phyloP scores from a whole-genome alignment of 139 green algal genomes.

The Tetradesmus lagerheimii region DNA sequence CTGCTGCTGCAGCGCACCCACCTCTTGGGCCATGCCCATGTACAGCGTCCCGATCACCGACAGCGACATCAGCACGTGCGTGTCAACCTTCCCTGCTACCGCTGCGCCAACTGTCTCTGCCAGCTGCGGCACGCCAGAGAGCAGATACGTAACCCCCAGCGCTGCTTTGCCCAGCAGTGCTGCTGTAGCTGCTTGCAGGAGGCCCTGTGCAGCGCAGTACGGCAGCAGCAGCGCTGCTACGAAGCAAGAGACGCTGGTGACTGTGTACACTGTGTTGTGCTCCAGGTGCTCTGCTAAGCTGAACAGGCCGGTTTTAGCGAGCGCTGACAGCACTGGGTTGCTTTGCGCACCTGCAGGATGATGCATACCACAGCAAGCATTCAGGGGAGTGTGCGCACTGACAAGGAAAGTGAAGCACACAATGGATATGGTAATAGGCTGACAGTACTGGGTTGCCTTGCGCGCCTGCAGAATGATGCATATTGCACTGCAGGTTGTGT shows the following conservation, averaged over 20 bases:
- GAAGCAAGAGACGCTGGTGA: slow-evolving; percentile 55
- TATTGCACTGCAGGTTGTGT: too few species aligned
- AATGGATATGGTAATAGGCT: slow-evolving; percentile 49
- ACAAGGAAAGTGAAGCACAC: too few species aligned
- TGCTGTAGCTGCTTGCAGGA: slow-evolving; percentile 41
- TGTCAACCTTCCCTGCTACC: slow-evolving; percentile 72
- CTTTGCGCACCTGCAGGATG: background rate
- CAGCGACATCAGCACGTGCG: slow-evolving; percentile 89
- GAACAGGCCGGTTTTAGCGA: slow-evolving; percentile 56
- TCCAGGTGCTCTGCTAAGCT: slow-evolving; percentile 57
- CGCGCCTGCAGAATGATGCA: background rate
- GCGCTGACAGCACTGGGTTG: slow-evolving; percentile 53
- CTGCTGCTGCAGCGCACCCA: slow-evolving; percentile 36
- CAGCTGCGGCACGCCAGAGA: slow-evolving; percentile 60
- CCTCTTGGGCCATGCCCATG: slow-evolving; percentile 80
- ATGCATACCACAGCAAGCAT: too few species aligned
- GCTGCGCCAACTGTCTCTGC: slow-evolving; percentile 53
- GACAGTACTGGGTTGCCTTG: slow-evolving; percentile 52
- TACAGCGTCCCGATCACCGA: slow-evolving; percentile 79
- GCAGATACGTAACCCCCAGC: slow-evolving; percentile 48
- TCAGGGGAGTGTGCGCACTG: too few species aligned
- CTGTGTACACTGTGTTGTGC: slow-evolving; percentile 46
- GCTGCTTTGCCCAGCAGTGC: slow-evolving; percentile 1
- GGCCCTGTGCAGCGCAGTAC: slow-evolving; percentile 28
- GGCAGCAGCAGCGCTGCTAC: slow-evolving; percentile 47